Percentiles rank a stretch among this genome's conserved stretches.
phyloP scores from a whole-genome alignment of 2,329 filamentous ascomycete genomes.

The Exophiala mesophila region DNA sequence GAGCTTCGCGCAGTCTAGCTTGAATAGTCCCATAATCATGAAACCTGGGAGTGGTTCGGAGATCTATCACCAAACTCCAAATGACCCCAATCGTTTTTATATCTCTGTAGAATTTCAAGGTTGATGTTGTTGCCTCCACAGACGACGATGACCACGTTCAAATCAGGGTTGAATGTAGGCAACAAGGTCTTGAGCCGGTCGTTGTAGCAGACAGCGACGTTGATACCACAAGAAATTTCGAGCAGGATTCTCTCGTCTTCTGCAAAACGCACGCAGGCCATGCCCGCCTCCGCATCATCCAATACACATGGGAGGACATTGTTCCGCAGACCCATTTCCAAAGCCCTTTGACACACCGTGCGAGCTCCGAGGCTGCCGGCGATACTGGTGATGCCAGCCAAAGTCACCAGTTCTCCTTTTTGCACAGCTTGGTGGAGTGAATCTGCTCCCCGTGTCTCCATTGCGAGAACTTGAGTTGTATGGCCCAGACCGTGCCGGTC shows the following conservation, averaged over 20 bases:
- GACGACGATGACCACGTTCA: slow-evolving; percentile 76
- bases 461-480: slow-evolving; percentile 55
- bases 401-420: slow-evolving; percentile 52
- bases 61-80: background rate
- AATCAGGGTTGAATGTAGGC: slow-evolving; percentile 35
- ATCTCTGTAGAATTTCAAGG: slow-evolving; percentile 49
- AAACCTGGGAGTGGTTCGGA: no score
- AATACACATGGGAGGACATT: slow-evolving; percentile 60
- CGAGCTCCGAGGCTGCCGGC: slow-evolving; percentile 71
- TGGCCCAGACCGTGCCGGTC: slow-evolving; percentile 30
- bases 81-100: slow-evolving; percentile 7
- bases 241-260: slow-evolving; percentile 79
- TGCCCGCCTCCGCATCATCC: slow-evolving; percentile 71
- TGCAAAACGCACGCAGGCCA: slow-evolving; percentile 69
- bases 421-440: slow-evolving; percentile 60
- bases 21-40: no score
- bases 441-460: slow-evolving; percentile 72
- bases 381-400: slow-evolving; percentile 68
- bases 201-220: slow-evolving; percentile 47
- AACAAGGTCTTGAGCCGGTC: slow-evolving; percentile 19
- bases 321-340: slow-evolving; percentile 55
- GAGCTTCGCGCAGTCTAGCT: no score
- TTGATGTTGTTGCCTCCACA: slow-evolving; percentile 73
- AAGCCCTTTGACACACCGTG: slow-evolving; percentile 63
- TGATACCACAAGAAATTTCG: slow-evolving; percentile 80